Evolutionary conservation across 2,329 filamentous ascomycete species (phyloP).

Genomic region (Tricladium varicosporioides): DNA sequence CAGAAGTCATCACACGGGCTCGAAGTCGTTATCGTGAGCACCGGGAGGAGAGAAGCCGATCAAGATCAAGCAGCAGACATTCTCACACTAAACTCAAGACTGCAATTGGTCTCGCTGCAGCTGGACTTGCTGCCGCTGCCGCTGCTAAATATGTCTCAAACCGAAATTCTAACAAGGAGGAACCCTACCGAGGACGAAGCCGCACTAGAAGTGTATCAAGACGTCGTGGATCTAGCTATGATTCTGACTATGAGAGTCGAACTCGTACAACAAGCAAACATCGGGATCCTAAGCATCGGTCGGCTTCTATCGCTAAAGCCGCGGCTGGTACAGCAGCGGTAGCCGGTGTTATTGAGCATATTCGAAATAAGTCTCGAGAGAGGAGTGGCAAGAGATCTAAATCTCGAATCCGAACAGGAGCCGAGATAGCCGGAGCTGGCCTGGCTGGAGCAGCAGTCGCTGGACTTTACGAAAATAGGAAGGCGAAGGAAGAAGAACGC

Average conservation of each 20-base stretch:
- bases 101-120: slow-evolving; percentile 60
- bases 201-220: slow-evolving; percentile 45
- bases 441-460: slow-evolving; percentile 59
- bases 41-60: slow-evolving; percentile 41
- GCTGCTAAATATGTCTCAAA: slow-evolving; percentile 63
- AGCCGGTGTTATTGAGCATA: slow-evolving; percentile 57
- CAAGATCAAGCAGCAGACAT: slow-evolving; percentile 35
- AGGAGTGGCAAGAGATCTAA: slow-evolving; percentile 40
- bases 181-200: slow-evolving; percentile 51
- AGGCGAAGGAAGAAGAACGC: slow-evolving; percentile 55
- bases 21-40: slow-evolving; percentile 59
- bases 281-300: slow-evolving; percentile 46
- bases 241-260: slow-evolving; percentile 33
- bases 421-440: slow-evolving; percentile 59
- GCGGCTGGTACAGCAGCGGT: slow-evolving; percentile 54
- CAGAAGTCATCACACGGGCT: slow-evolving; percentile 58
- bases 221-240: slow-evolving; percentile 40
- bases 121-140: slow-evolving; percentile 62
- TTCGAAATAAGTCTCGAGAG: slow-evolving; percentile 52
- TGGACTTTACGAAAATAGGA: slow-evolving; percentile 59
- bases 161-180: slow-evolving; percentile 59
- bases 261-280: slow-evolving; percentile 47
- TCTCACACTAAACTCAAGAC: slow-evolving; percentile 54
- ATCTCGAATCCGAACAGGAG: slow-evolving; percentile 46
- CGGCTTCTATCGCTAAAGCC: slow-evolving; percentile 32